Evolutionary conservation across 2,329 filamentous ascomycete species (phyloP), one percentile per base, ranked within the genome.

Genomic region (Calonectria honghensis): DNA sequence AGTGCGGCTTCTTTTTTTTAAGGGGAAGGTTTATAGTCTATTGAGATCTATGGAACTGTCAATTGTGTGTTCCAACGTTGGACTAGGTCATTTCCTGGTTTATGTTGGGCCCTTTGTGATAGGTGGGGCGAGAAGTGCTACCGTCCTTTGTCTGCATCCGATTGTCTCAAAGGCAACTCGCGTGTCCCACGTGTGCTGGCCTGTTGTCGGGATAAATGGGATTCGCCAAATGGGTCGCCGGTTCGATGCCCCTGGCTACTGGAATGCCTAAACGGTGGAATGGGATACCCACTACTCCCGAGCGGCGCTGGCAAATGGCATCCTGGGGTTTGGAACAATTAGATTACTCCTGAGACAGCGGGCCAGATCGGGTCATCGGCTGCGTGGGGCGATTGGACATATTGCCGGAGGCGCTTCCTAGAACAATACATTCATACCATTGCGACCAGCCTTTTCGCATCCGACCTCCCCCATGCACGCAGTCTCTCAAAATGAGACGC

Each of bases 161-260:
- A 9, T 20, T 11, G n/a, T 63, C 14, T 37, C 13, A 14, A 13
- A 48, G 6, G n/a, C 11, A 29, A 24, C 6, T 18, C 0, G 9
- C 6, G 9, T n/a, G 45, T 48, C 20, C 32, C 20, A 39, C n/a
- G 18, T 27, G 35, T 20, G 24, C 41, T 16, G 24, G 37, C 3
- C n/a, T 48, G 35, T 39, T 63, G 57, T 14, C 11, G 18, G 52
- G 52, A n/a, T 35, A 57, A 57, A 10, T 37, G 6, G 35, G 24
- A 11, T 48, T 48, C 29, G 24, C 35, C 6, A 9, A 27, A 41
- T 41, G 57, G 52, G 9, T 41, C 6, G 24, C n/a, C 57, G 35
- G 39, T 31, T 63, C 35, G 24, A 37, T 63, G 35, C 57, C 57
- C 57, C n/a, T 63, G 57, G 27, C 57, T 41, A 63, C 57, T 63